Conservation (phyloP, 2,329 filamentous ascomycete species). For the Pyricularia grisea region DNA sequence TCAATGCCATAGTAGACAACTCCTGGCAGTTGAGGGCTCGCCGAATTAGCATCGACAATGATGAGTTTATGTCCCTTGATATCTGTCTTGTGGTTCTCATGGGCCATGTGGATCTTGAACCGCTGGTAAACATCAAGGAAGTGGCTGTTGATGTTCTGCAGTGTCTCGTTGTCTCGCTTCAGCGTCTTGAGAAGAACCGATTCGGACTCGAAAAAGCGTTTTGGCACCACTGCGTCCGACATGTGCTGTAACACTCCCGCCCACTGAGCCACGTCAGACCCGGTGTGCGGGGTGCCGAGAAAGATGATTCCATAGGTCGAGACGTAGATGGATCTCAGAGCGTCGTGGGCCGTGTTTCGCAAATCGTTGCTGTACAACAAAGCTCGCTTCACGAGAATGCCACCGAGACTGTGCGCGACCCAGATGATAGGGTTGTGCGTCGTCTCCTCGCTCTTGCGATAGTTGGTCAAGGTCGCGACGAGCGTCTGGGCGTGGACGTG, state of each 20-base stretch:
- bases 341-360: slow-evolving; percentile 47
- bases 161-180: slow-evolving; percentile 63
- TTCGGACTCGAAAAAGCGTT: slow-evolving; percentile 57
- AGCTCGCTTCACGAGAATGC: slow-evolving; percentile 61
- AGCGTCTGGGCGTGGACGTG: slow-evolving; percentile 64
- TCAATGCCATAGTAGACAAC: slow-evolving; percentile 69
- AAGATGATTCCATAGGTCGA: slow-evolving; percentile 72
- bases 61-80: slow-evolving; percentile 48
- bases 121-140: slow-evolving; percentile 63
- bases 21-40: slow-evolving; percentile 58
- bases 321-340: slow-evolving; percentile 59
- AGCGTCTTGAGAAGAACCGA: slow-evolving; percentile 59
- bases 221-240: slow-evolving; percentile 54
- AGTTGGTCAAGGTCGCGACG: slow-evolving; percentile 51
- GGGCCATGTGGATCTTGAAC: slow-evolving; percentile 67
- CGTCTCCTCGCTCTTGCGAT: slow-evolving; percentile 49
- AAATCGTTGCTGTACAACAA: slow-evolving; percentile 58
- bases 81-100: slow-evolving; percentile 65
- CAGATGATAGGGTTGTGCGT: slow-evolving; percentile 62
- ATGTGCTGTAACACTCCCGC: slow-evolving; percentile 58
- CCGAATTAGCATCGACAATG: slow-evolving; percentile 62
- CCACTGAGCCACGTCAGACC: slow-evolving; percentile 60
- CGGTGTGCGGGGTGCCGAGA: slow-evolving; percentile 66
- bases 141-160: slow-evolving; percentile 64
- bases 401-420: slow-evolving; percentile 66